A percentile compares a stretch with the other conserved stretches of the same genome.
These are phyloP conservation scores for Populus tomentosa DNA, from an alignment of 441 rosid species.

Conservation along the genomic window DNA sequence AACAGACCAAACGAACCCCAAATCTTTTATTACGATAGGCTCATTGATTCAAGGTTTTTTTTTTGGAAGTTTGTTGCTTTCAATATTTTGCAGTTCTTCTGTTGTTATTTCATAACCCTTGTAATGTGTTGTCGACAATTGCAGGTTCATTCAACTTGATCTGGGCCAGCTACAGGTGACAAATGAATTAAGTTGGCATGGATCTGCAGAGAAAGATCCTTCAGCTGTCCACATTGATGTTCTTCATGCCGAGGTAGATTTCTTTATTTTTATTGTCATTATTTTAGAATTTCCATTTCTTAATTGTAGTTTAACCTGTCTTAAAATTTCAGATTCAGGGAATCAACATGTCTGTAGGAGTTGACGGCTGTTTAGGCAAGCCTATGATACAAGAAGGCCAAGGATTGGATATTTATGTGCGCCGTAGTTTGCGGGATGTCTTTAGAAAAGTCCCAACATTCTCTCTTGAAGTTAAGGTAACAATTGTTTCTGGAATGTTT, in stretches of 20 bases:
- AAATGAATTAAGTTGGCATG: slow-evolving; percentile 97
- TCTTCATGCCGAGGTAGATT: slow-evolving; percentile 89
- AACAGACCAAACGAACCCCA: not conserved
- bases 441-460: slow-evolving; percentile 91
- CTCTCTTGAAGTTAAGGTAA: slow-evolving; percentile 90
- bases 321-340: slow-evolving; percentile 68
- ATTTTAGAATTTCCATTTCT: slow-evolving; percentile 7
- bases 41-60: not conserved
- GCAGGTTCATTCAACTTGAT: slow-evolving; percentile 96
- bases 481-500: not conserved
- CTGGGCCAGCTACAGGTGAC: slow-evolving; percentile 82
- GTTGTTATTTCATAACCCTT: not conserved
- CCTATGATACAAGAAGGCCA: slow-evolving; percentile 90
- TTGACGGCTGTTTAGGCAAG: slow-evolving; percentile 75
- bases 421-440: slow-evolving; percentile 96
- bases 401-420: slow-evolving; percentile 79
- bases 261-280: slow-evolving; percentile 14
- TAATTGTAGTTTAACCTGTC: slow-evolving; percentile 12
- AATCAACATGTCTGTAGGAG: slow-evolving; percentile 94
- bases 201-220: slow-evolving; percentile 79
- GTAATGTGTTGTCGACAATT: slow-evolving; percentile 19
- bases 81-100: not conserved
- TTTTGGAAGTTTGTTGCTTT: not conserved
- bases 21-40: not conserved
- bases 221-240: slow-evolving; percentile 92